These are phyloP conservation scores for Fusarium siculi DNA, from an alignment of 2,329 filamentous ascomycete genomes.

Conservation along the genomic window DNA sequence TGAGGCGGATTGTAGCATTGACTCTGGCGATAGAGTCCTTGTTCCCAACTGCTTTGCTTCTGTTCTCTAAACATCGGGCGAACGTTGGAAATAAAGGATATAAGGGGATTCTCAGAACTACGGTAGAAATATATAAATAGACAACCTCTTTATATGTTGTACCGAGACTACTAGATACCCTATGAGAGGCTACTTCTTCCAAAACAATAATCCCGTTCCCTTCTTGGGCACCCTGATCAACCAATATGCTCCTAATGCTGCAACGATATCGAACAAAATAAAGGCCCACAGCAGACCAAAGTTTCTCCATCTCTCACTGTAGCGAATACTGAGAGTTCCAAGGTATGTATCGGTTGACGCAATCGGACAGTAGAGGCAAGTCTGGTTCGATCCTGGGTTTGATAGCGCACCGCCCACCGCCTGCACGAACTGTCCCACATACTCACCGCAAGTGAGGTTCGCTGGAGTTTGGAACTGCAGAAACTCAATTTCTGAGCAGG, in stretches of 20 bases:
- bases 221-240: slow-evolving; percentile 17
- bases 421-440: slow-evolving; percentile 57
- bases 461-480: slow-evolving; percentile 70
- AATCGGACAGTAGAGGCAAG: slow-evolving; percentile 58
- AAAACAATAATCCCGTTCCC: background rate
- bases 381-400: slow-evolving; percentile 45
- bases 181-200: background rate
- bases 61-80: background rate
- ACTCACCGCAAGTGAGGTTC: slow-evolving; percentile 61
- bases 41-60: background rate
- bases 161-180: too few relatives aligned
- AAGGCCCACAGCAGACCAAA: slow-evolving; percentile 65
- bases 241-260: slow-evolving; percentile 45
- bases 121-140: too few relatives aligned
- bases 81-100: too few relatives aligned
- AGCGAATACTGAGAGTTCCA: slow-evolving; percentile 54
- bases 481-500: slow-evolving; percentile 64
- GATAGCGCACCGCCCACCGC: slow-evolving; percentile 58
- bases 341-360: slow-evolving; percentile 48
- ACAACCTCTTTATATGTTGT: too few relatives aligned
- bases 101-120: too few relatives aligned
- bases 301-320: slow-evolving; percentile 64
- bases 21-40: background rate
- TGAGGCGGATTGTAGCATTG: background rate
- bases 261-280: slow-evolving; percentile 60